Evolutionary conservation across 2,329 filamentous ascomycete genomes (phyloP).

Genomic region (Penicillium occitanis): DNA sequence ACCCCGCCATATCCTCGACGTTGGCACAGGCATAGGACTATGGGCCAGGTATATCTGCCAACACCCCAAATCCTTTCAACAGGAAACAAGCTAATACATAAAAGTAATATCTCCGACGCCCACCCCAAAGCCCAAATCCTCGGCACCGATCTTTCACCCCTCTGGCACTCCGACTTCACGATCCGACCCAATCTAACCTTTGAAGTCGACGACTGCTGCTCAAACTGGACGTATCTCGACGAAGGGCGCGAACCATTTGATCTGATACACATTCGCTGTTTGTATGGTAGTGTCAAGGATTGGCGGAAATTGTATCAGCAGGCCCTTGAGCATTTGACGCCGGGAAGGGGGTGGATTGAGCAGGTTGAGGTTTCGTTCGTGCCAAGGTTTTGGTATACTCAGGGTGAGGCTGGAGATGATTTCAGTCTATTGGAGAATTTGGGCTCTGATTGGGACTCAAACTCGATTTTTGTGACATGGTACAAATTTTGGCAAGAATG

Average conservation of each 20-base stretch:
- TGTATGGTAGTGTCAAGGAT: slow-evolving; percentile 38
- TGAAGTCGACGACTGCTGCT: slow-evolving; percentile 37
- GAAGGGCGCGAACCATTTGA: slow-evolving; percentile 38
- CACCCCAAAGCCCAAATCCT: slow-evolving; percentile 35
- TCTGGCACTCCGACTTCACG: slow-evolving; percentile 24
- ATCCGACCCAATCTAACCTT: slow-evolving; percentile 33
- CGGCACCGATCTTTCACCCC: slow-evolving; percentile 39
- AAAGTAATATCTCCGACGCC: slow-evolving; percentile 30
- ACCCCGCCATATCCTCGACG: slow-evolving; percentile 32
- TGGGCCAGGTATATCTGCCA: slow-evolving; percentile 31
- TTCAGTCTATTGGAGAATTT: neutral
- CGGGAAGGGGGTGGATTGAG: slow-evolving; percentile 38
- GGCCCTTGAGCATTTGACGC: slow-evolving; percentile 37
- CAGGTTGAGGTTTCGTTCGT: slow-evolving; percentile 44
- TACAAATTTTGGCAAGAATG: slow-evolving; percentile 23
- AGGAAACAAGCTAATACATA: neutral
- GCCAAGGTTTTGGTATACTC: slow-evolving; percentile 25
- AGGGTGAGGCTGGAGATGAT: slow-evolving; percentile 28
- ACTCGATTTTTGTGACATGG: slow-evolving; percentile 33
- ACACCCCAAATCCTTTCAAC: neutral
- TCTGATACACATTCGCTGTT: slow-evolving; percentile 43
- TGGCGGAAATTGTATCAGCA: slow-evolving; percentile 38
- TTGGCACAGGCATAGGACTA: slow-evolving; percentile 35
- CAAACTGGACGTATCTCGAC: slow-evolving; percentile 37
- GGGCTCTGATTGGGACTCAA: neutral